phyloP scores from a whole-genome alignment of 306 rosid genomes.

The Rubus parviflorus region DNA sequence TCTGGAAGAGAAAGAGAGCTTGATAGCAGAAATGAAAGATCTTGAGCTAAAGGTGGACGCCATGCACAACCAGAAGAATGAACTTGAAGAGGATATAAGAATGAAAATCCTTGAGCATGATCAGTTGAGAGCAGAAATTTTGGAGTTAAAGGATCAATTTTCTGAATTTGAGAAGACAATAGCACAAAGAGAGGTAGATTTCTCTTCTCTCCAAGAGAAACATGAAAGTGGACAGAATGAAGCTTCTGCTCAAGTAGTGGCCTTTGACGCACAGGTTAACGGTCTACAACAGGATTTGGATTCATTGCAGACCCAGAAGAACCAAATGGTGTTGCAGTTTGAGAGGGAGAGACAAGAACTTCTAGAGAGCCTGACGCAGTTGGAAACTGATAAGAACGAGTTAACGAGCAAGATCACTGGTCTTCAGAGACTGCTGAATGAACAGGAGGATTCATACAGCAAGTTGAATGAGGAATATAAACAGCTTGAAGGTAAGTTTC shows the following conservation, averaged over 20 bases:
- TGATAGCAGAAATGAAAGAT: slow-evolving; percentile 38
- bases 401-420: slow-evolving; percentile 36
- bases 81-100: slow-evolving; percentile 49
- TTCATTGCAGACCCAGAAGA: slow-evolving; percentile 53
- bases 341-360: slow-evolving; percentile 53
- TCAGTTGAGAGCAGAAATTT: slow-evolving; percentile 44
- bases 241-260: slow-evolving; percentile 46
- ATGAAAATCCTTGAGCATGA: slow-evolving; percentile 33
- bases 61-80: slow-evolving; percentile 37
- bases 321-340: slow-evolving; percentile 48
- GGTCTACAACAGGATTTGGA: slow-evolving; percentile 56
- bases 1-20: slow-evolving; percentile 51
- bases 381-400: slow-evolving; percentile 59
- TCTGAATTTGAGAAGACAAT: slow-evolving; percentile 48
- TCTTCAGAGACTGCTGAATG: slow-evolving; percentile 51
- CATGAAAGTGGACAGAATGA: slow-evolving; percentile 47
- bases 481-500: slow-evolving; percentile 45
- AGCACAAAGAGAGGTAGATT: slow-evolving; percentile 47
- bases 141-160: slow-evolving; percentile 39
- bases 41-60: slow-evolving; percentile 52
- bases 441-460: slow-evolving; percentile 52
- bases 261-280: slow-evolving; percentile 46
- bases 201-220: slow-evolving; percentile 49
- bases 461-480: slow-evolving; percentile 58
- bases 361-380: slow-evolving; percentile 36